Base-by-base conservation (phyloP, 2,329 filamentous ascomycete species). In the Fusarium floridanum region DNA sequence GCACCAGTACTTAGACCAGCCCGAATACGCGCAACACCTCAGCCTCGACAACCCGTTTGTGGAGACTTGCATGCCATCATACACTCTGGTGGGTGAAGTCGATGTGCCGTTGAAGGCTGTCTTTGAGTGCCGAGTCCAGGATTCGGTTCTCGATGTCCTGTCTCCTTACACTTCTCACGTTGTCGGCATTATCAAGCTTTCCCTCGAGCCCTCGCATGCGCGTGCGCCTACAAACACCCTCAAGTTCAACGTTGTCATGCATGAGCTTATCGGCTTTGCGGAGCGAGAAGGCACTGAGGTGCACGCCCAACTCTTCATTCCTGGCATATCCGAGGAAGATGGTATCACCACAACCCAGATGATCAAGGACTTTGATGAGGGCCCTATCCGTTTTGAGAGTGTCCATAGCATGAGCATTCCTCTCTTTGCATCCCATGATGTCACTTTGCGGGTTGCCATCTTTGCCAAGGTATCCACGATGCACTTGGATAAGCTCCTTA, bases 201-300 rank as follows among this genome's bases (percentile, higher is more conserved):
- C 96, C 0, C 86, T 99, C 8, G 97, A 99, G 80, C 97, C 97
- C 16, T 98, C 96, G 0, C 96, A 95, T 57, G 95, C 96, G 3
- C 92, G 97, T 78, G 96, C 95, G 5, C 97, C 97, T 16, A 94
- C 94, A 14, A 97, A 94, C 68, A 98, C 94, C 3, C 86, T 98
- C 67, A 99, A 98, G 81, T 99, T 99, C 85, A 99, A 98, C 79
- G 95, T 98, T 6, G 95, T 98, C 36, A 98, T 99, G 94, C 95
- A 97, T 80, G 95, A 98, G 80, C 90, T 99, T 84, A 86, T 97
- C 39, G 97, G 97, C 1, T 99, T 99, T 77, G 93, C 97, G 0
- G 97, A 99, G 84, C 91, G 96, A 72, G 97, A 99, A 85, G 97
- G 97, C 16, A 97, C 94, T 0, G 93, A 98, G 75, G 95, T 99